phyloP scores from a whole-genome alignment of 495 filamentous ascomycete species.

The Penicillium silybi region DNA sequence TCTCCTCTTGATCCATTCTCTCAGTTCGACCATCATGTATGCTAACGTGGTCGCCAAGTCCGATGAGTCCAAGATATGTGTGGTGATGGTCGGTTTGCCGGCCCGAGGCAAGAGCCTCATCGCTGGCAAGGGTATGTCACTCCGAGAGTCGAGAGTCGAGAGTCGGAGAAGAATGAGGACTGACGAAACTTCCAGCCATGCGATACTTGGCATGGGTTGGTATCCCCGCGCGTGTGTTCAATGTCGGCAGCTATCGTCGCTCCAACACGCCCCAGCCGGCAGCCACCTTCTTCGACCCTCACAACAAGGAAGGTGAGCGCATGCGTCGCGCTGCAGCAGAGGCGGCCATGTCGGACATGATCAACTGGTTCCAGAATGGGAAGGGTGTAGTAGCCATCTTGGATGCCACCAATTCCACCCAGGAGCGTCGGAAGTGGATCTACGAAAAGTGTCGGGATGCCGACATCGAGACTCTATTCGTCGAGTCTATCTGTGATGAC shows the following conservation, averaged over 20 bases:
- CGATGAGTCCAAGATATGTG: slow-evolving; percentile 91
- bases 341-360: slow-evolving; percentile 86
- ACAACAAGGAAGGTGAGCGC: slow-evolving; percentile 85
- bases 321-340: slow-evolving; percentile 82
- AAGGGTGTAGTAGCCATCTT: slow-evolving; percentile 82
- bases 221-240: slow-evolving; percentile 89
- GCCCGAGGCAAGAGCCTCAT: slow-evolving; percentile 96
- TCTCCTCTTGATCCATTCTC: background rate
- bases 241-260: slow-evolving; percentile 92
- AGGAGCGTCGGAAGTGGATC: slow-evolving; percentile 85
- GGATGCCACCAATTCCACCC: slow-evolving; percentile 94
- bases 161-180: too few species aligned
- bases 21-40: background rate
- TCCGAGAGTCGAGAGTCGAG: background rate
- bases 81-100: slow-evolving; percentile 98
- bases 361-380: slow-evolving; percentile 75
- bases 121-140: slow-evolving; percentile 79
- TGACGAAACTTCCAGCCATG: slow-evolving; percentile 57
- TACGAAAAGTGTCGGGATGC: slow-evolving; percentile 66
- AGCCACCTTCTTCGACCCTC: slow-evolving; percentile 89
- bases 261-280: slow-evolving; percentile 77
- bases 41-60: slow-evolving; percentile 46
- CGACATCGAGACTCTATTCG: slow-evolving; percentile 85
- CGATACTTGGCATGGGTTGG: slow-evolving; percentile 95
- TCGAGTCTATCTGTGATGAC: slow-evolving; percentile 93